Percentiles rank a stretch among this genome's conserved stretches.
Conservation (phyloP, 352 stramenopile genomes). For the Phytopythium cucurbitacearum region DNA sequence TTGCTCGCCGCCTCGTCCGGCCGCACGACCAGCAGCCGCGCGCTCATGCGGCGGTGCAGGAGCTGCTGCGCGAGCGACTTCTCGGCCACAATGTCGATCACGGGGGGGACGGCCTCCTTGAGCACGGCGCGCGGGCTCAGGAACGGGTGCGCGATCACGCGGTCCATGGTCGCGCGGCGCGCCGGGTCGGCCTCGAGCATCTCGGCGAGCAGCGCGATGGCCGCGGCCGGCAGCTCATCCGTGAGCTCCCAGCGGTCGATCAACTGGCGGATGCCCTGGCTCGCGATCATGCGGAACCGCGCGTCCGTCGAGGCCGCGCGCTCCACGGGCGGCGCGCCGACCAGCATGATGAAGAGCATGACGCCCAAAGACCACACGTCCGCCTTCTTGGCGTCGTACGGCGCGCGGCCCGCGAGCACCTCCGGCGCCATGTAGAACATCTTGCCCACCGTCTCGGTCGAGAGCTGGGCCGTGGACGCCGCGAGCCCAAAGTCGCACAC, state of each 20-base stretch:
- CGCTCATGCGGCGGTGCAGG: not conserved
- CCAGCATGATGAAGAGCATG: slow-evolving; percentile 84
- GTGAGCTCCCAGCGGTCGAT: slow-evolving; percentile 70
- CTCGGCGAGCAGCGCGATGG: slow-evolving; percentile 55
- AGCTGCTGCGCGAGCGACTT: slow-evolving; percentile 6
- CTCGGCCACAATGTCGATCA: slow-evolving; percentile 2
- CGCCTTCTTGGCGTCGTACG: slow-evolving; percentile 70
- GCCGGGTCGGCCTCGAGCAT: slow-evolving; percentile 64
- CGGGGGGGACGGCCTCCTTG: not conserved
- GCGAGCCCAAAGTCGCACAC: slow-evolving; percentile 82
- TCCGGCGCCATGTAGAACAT: slow-evolving; percentile 86
- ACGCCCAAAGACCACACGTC: slow-evolving; percentile 85
- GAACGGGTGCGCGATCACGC: slow-evolving; percentile 65
- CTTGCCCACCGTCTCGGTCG: slow-evolving; percentile 70
- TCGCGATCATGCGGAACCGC: slow-evolving; percentile 59
- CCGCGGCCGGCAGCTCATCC: slow-evolving; percentile 35
- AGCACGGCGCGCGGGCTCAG: slow-evolving; percentile 64
- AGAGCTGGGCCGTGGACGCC: slow-evolving; percentile 32
- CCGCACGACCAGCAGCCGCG: too few species aligned
- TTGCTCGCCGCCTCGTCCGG: too few species aligned
- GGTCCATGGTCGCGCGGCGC: slow-evolving; percentile 49
- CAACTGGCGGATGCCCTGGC: slow-evolving; percentile 52
- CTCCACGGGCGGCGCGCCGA: slow-evolving; percentile 61
- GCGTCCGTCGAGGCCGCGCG: slow-evolving; percentile 47
- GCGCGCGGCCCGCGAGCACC: slow-evolving; percentile 41